phyloP scores from a whole-genome alignment of 2,329 filamentous ascomycete genomes.

The Colletotrichum nymphaeae region DNA sequence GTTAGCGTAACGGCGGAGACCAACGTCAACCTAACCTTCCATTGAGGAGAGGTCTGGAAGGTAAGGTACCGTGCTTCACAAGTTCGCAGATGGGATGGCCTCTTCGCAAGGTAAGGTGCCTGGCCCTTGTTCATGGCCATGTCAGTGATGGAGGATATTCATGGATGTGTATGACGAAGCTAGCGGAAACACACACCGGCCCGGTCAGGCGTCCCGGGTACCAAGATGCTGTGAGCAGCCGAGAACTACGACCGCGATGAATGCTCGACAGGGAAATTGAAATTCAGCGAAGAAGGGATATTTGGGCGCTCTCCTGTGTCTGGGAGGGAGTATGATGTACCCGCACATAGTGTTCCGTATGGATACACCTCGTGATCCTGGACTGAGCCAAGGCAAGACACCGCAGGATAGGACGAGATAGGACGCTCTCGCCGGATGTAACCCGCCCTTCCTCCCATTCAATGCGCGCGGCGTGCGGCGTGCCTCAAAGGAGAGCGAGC shows the following conservation, averaged over 20 bases:
- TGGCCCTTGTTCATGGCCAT: background rate
- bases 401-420: constrained; percentile 11
- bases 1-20: constrained; percentile 29
- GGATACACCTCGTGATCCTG: background rate
- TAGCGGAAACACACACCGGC: constrained; percentile 9
- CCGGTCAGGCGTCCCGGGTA: constrained; percentile 3
- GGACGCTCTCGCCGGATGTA: constrained; percentile 26
- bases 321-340: background rate
- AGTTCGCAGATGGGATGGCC: no score
- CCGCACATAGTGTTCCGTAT: background rate
- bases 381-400: background rate
- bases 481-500: constrained; percentile 3
- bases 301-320: background rate
- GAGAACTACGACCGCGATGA: background rate
- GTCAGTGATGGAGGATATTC: background rate
- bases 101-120: background rate
- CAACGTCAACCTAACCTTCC: constrained; percentile 8
- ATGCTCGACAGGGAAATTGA: background rate
- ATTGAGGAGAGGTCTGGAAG: no score
- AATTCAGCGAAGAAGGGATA: background rate
- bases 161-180: constrained; percentile 1
- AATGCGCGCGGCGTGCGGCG: background rate
- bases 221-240: constrained; percentile 20
- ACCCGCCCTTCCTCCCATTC: constrained; percentile 19
- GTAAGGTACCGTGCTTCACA: no score